Percentiles rank a stretch among this genome's conserved stretches.
Conservation (phyloP, 345 rosid genomes). For the Populus davidiana region DNA sequence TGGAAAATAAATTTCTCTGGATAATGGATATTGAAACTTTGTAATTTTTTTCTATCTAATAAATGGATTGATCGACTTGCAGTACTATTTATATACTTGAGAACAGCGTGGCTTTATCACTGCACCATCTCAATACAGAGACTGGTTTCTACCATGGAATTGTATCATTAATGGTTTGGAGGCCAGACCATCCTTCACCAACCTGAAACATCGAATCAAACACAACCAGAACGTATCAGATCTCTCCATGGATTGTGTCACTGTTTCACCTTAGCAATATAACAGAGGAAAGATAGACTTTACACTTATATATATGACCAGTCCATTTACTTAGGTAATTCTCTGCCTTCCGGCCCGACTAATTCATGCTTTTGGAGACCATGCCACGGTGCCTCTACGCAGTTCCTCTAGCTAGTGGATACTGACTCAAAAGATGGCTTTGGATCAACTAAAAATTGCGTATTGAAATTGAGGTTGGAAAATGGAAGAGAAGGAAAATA, state of each 20-base stretch:
- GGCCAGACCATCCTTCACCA: neutral
- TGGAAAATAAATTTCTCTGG: neutral
- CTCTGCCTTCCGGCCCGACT: neutral
- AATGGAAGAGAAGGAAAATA: neutral
- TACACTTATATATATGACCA: neutral
- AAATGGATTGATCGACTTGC: neutral
- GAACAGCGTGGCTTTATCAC: neutral
- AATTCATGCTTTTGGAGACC: neutral
- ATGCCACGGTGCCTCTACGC: neutral
- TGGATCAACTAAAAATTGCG: conserved; percentile 4
- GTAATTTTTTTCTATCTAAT: neutral
- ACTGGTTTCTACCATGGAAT: neutral
- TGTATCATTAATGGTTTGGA: neutral
- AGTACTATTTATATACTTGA: neutral
- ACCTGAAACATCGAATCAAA: neutral
- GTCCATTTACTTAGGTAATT: neutral
- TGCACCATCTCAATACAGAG: neutral
- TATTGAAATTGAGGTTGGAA: conserved; percentile 4
- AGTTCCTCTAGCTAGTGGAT: conserved; percentile 2
- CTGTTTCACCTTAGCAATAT: neutral
- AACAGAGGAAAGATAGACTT: neutral
- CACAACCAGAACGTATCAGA: neutral
- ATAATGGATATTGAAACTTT: neutral
- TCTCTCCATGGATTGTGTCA: neutral
- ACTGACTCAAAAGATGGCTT: conserved; percentile 3